Evolutionary conservation across 345 rosid genomes (phyloP), one percentile per base, ranked within the genome.

Genomic region (Brassica napus): DNA sequence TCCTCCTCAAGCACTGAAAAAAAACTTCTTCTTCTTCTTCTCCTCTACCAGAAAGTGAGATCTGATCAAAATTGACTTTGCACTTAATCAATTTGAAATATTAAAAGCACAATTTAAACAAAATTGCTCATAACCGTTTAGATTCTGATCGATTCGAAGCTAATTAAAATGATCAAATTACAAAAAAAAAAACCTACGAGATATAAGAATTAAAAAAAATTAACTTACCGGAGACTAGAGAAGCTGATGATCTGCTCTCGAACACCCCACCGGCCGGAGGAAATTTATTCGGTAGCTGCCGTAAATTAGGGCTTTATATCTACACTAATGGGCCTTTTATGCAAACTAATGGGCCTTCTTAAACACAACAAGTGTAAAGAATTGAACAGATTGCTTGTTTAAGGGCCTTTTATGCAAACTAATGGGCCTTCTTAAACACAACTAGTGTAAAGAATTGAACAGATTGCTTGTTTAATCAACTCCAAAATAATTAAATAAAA

Each of bases 221-320:
- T 0, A 54, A 79, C 82, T 68, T 2, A 79, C 78, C 78, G 68
- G 78, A 79, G 83, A 68, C 16, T 6, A 9, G 21, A 18, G 11
- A 79, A 74, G 0, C 60, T 52, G 75, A 79, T 68, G 79, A 79
- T 68, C 83, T 74, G 60, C 79, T 37, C 57, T 66, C 69, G 15
- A 57, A 72, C 32, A 15, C 31, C 21, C 65, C 72, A 66, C 82
- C 69, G 64, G 68, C 77, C 77, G 82, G 82, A 30, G 23, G 6
- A 42, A 72, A 30, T 5, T 49, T 24, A 7, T 63, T 55, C 74
- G 60, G 70, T 68, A 31, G 32, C 32, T 31, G 21, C 21, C 21
- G 32, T 31, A 18, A 18, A 18, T 18, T 18, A 18, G 21, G 32
- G 5, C 32, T 31, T 31, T 31, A 18, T 8, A 16, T 52, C 39